Evolutionary conservation across 2,329 filamentous ascomycete genomes (phyloP), one percentile per base, ranked within the genome.

Genomic region (Claviceps pusilla): DNA sequence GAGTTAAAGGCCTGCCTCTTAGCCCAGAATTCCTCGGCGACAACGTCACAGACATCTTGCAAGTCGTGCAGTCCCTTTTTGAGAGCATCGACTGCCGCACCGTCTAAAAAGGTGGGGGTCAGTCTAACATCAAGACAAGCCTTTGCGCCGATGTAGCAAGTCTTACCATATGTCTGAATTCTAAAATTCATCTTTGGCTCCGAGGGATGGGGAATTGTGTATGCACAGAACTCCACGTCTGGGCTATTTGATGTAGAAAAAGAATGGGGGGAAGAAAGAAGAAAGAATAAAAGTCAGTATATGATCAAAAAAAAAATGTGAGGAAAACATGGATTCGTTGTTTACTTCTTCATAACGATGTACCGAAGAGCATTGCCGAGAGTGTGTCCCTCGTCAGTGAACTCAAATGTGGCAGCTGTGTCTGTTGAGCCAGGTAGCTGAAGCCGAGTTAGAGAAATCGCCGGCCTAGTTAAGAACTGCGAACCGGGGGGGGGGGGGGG

Each of bases 311-410:
- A 42, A n/a, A 7, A 11, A 16, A 3, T 39, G 24, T 48, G 14
- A 41, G 24, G 24, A 24, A n/a, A 19, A 19, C 31, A n/a, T 2
- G 9, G 10, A n/a, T 1, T 7, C 11, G 11, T 7, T 81, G 60
- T 50, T 46, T 74, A 96, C 91, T 98, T 98, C 73, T 97, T 97
- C 87, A 95, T 96, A 64, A 98, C 94, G 59, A 96, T 86, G 67
- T 90, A 97, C 64, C 93, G 80, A 62, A 98, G 73, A 10, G 90
- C 89, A 70, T 98, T 98, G 33, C 93, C 93, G 52, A 98, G 75
- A 0, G 93, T 98, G 70, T 98, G 93, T 47, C 94, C 89, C 73
- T 98, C 93, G 48, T 88, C 84, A 57, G 87, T 82, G 63, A 98
- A 95, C 67, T 97, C 88, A 67, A 97, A 98, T 16, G 89, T 95